A percentile compares a stretch with the other conserved stretches of the same genome.
Conservation (phyloP, 345 rosid genomes). For the Eucalyptus cloeziana region DNA sequence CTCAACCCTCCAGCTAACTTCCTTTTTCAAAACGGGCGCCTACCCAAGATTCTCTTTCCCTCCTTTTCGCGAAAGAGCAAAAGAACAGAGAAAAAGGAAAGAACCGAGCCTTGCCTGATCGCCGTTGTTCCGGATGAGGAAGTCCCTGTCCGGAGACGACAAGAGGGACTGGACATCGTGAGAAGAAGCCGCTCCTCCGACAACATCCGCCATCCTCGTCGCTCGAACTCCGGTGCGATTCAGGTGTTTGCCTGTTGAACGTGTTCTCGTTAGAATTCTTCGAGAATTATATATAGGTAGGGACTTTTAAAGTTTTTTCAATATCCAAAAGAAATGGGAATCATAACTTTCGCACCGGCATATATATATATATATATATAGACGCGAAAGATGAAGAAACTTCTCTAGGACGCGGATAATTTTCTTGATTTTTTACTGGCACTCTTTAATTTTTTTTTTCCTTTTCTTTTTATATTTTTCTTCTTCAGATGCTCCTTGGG, state of each 20-base stretch:
- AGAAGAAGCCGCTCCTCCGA: background rate
- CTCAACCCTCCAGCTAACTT: no score
- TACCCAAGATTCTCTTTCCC: background rate
- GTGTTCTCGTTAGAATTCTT: no score
- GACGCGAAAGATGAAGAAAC: no score
- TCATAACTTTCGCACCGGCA: no score
- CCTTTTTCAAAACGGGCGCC: background rate
- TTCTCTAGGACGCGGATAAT: background rate
- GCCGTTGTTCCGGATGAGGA: slow-evolving; percentile 51
- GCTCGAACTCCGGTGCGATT: background rate
- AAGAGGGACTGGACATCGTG: slow-evolving; percentile 11
- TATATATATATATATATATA: no score
- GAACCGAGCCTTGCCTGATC: slow-evolving; percentile 17
- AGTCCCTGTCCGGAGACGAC: slow-evolving; percentile 44
- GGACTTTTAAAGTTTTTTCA: no score
- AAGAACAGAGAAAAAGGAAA: no score
- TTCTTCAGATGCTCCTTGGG: background rate
- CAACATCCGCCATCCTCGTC: background rate
- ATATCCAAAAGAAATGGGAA: no score
- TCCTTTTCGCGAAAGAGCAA: background rate
- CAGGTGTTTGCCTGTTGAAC: background rate
- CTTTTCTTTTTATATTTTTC: background rate
- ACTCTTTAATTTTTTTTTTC: background rate
- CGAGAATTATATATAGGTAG: no score
- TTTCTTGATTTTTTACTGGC: background rate